Conservation (phyloP, 805 yeast species). For the Candida krabiensis region DNA sequence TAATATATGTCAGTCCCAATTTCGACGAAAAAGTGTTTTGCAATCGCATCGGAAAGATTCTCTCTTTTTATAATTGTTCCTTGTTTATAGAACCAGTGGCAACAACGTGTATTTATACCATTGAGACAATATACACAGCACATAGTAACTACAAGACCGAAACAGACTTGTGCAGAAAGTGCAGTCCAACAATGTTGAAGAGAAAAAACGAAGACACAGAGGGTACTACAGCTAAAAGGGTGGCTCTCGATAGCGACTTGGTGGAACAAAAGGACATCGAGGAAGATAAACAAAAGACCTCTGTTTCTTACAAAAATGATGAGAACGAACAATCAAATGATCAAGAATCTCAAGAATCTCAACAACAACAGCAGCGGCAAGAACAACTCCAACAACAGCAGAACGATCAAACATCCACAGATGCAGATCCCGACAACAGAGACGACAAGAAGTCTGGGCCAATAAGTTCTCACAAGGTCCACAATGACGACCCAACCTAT, state of each 20-base stretch:
- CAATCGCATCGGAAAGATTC: too few species aligned
- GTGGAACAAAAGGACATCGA: constrained; percentile 42
- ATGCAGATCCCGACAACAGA: constrained; percentile 6
- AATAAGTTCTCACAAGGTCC: constrained; percentile 23
- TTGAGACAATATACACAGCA: too few species aligned
- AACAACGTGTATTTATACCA: too few species aligned
- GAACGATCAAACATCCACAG: constrained; percentile 1
- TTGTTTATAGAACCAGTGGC: too few species aligned
- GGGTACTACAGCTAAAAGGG: constrained; percentile 60
- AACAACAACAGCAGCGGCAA: neutral
- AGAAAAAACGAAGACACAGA: constrained; percentile 68
- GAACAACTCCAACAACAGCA: neutral
- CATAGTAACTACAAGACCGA: too few species aligned
- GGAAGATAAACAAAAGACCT: constrained; percentile 43
- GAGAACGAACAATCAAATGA: constrained; percentile 4
- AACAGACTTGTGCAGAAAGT: too few species aligned
- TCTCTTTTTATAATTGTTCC: too few species aligned
- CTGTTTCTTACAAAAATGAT: constrained; percentile 32
- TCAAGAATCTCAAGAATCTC: neutral
- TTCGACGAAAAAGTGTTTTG: neutral
- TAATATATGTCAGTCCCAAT: too few species aligned
- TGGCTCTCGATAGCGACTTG: constrained; percentile 67
- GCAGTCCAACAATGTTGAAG: constrained; percentile 57
- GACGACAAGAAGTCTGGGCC: constrained; percentile 15
- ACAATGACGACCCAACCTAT: constrained; percentile 54